Evolutionary conservation across 2,329 filamentous ascomycete species (phyloP).

Genomic region (Penicillium sp.): DNA sequence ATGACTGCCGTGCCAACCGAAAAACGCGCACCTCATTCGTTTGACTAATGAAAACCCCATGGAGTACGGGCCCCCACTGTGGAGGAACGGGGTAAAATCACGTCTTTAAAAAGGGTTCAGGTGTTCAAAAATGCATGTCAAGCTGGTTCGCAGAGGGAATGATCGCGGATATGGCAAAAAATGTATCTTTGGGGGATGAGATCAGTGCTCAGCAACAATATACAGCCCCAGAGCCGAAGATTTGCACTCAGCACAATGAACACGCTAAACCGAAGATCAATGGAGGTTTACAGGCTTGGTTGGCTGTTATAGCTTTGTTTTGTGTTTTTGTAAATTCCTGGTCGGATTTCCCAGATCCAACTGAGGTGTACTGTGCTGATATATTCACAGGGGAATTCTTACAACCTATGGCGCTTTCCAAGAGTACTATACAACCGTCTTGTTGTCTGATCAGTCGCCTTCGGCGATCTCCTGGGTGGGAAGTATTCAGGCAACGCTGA

Average conservation of each 20-base stretch:
- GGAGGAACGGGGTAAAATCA: conserved; percentile 13
- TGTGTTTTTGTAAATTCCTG: conserved; percentile 37
- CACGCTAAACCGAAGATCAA: conserved; percentile 16
- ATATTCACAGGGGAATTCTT: conserved; percentile 37
- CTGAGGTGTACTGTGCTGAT: conserved; percentile 1
- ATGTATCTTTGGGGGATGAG: background rate
- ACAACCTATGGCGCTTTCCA: conserved; percentile 52
- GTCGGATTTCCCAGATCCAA: conserved; percentile 10
- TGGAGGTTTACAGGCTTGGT: conserved; percentile 30
- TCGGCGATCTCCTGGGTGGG: conserved; percentile 53
- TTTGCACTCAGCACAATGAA: conserved; percentile 1
- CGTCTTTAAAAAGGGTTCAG: background rate
- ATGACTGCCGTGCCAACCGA: conserved; percentile 19
- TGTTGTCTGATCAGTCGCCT: conserved; percentile 35
- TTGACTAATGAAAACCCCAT: conserved; percentile 26
- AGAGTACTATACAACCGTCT: conserved; percentile 45
- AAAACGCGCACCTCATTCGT: conserved; percentile 11
- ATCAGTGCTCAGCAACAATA: background rate
- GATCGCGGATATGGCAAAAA: conserved; percentile 12
- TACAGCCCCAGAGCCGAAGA: background rate
- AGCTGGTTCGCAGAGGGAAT: background rate
- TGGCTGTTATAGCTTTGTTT: conserved; percentile 31
- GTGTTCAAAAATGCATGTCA: background rate
- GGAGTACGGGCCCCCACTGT: conserved; percentile 14
- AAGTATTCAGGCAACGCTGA: conserved; percentile 48